Conservation (phyloP, 192 early-diverging fungal genomes). For the Podila clonocystis region DNA sequence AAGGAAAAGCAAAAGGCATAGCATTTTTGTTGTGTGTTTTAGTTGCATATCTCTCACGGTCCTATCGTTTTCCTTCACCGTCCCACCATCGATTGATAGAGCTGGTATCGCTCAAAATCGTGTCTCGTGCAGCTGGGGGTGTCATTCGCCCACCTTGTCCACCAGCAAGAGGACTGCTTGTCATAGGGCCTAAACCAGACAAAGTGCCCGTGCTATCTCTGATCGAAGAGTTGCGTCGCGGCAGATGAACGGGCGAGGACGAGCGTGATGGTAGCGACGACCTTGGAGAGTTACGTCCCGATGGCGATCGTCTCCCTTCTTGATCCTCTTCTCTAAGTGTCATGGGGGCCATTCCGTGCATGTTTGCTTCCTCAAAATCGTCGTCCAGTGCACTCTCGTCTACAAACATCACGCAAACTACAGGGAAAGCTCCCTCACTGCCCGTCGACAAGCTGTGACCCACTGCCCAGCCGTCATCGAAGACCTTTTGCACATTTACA, state of each 20-base stretch:
- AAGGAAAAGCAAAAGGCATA: not conserved
- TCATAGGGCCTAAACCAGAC: slow-evolving; percentile 4
- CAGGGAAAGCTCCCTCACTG: slow-evolving; percentile 83
- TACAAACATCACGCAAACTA: slow-evolving; percentile 75
- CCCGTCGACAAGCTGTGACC: slow-evolving; percentile 66
- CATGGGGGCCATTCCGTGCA: slow-evolving; percentile 47
- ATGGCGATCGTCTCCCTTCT: slow-evolving; percentile 35
- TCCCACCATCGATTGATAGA: slow-evolving; percentile 42
- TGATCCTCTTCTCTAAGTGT: slow-evolving; percentile 46
- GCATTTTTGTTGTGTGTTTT: not conserved
- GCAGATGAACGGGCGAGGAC: slow-evolving; percentile 42
- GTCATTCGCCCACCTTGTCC: slow-evolving; percentile 14
- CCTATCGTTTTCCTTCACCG: slow-evolving; percentile 8
- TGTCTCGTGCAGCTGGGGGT: slow-evolving; percentile 18
- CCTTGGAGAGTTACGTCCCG: slow-evolving; percentile 40
- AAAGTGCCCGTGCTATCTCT: slow-evolving; percentile 43
- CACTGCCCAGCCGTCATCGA: slow-evolving; percentile 93
- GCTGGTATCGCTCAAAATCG: slow-evolving; percentile 41
- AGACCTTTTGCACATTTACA: slow-evolving; percentile 74
- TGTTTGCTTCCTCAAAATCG: slow-evolving; percentile 50
- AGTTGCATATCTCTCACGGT: not conserved
- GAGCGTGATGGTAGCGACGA: slow-evolving; percentile 49
- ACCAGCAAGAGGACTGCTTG: slow-evolving; percentile 31
- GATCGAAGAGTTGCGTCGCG: slow-evolving; percentile 44
- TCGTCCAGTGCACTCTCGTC: slow-evolving; percentile 47